These are phyloP conservation scores for Cnidoscolus chayamansa DNA, from an alignment of 441 rosid species.

Conservation along the genomic window DNA sequence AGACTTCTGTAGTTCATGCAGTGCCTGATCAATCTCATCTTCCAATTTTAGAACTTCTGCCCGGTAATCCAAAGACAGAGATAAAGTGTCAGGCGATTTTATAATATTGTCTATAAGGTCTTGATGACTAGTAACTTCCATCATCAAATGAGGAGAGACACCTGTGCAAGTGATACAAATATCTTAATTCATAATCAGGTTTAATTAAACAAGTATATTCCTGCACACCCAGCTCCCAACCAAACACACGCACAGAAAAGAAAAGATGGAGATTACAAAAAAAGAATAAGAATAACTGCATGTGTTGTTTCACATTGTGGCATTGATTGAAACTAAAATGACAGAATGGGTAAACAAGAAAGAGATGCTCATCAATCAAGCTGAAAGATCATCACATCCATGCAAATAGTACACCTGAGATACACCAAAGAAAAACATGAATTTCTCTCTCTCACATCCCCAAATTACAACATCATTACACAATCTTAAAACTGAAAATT, in stretches of 20 bases:
- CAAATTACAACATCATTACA: not conserved
- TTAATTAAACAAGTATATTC: too few relatives aligned
- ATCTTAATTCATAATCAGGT: not conserved
- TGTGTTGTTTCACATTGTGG: not conserved
- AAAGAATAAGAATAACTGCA: not conserved
- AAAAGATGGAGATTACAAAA: not conserved
- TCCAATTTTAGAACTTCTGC: conserved; percentile 55
- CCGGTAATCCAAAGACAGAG: conserved; percentile 40
- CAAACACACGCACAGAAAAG: not conserved
- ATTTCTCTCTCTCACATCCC: not conserved
- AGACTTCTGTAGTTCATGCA: conserved; percentile 47
- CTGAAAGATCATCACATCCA: not conserved
- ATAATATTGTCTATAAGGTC: conserved; percentile 27
- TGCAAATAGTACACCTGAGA: not conserved
- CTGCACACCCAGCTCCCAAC: too few relatives aligned
- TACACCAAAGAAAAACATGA: not conserved
- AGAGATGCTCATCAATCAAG: not conserved
- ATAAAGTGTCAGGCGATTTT: conserved; percentile 21
- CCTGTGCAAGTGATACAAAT: conserved; percentile 28
- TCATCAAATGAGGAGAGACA: conserved; percentile 26
- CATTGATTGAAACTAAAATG: not conserved
- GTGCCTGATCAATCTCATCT: conserved; percentile 52
- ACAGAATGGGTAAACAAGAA: not conserved
- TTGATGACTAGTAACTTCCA: conserved; percentile 27
- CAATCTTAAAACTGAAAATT: not conserved